Conservation (phyloP, 75 land plant genomes). For the Ceratopteris richardii region DNA sequence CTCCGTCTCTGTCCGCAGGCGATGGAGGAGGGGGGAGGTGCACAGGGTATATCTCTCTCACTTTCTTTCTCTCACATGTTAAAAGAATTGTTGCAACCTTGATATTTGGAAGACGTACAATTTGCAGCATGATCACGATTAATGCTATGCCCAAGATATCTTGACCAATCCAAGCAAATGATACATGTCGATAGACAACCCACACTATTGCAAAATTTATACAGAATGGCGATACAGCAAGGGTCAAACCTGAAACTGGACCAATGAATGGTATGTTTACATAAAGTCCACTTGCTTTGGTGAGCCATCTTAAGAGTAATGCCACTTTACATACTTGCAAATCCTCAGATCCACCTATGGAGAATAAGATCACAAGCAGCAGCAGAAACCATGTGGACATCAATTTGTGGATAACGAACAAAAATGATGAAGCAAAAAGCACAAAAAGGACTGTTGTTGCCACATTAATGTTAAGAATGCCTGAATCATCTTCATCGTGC, state of each 20-base stretch:
- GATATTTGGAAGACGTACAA: conserved; percentile 84
- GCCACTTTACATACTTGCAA: conserved; percentile 88
- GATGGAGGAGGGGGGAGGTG: no score
- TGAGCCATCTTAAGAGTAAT: conserved; percentile 76
- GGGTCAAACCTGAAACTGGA: conserved; percentile 55
- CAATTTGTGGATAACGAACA: no score
- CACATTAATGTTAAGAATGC: no score
- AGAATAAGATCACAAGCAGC: no score
- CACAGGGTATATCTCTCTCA: no score
- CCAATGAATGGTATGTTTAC: conserved; percentile 77
- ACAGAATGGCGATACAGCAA: conserved; percentile 80
- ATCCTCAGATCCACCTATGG: conserved; percentile 95
- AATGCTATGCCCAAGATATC: conserved; percentile 73
- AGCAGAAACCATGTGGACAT: no score
- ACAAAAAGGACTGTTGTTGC: no score
- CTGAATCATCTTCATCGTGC: no score
- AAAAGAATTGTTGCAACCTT: conserved; percentile 93
- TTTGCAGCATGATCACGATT: conserved; percentile 85
- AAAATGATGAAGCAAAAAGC: no score
- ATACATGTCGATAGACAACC: conserved; percentile 62
- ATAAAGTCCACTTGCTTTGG: conserved; percentile 46
- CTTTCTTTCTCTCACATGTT: no score
- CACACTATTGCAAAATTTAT: conserved; percentile 78
- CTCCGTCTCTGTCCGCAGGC: no score
- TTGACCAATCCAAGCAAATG: conserved; percentile 95